A percentile compares a stretch with the other conserved stretches of the same genome.
Evolutionary conservation across 1,139 yeast genomes (phyloP).

Genomic region (Pichia inconspicua): DNA sequence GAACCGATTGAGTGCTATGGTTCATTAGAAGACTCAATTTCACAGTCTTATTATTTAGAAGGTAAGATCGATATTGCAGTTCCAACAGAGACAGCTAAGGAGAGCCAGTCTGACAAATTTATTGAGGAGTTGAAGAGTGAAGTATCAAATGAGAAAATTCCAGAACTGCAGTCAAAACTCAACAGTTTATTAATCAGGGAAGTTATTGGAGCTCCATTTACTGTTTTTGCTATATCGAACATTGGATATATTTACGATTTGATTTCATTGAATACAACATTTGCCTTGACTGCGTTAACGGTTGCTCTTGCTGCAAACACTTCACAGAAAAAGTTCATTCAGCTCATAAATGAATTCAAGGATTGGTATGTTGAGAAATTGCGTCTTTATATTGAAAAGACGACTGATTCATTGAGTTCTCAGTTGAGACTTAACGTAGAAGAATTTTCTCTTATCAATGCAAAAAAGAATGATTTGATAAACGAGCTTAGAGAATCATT

Average conservation of each 20-base stretch:
- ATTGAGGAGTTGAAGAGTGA: slow-evolving; percentile 17
- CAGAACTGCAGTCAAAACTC: slow-evolving; percentile 23
- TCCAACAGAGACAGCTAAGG: slow-evolving; percentile 6
- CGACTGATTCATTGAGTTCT: slow-evolving; percentile 15
- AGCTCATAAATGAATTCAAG: slow-evolving; percentile 19
- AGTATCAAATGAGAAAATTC: slow-evolving; percentile 21
- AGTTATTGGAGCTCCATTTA: slow-evolving; percentile 23
- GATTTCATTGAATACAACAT: slow-evolving; percentile 24
- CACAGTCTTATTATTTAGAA: slow-evolving; percentile 24
- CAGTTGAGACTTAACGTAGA: slow-evolving; percentile 16
- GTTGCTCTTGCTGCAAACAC: slow-evolving; percentile 24
- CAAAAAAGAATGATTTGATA: slow-evolving; percentile 4
- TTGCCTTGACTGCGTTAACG: slow-evolving; percentile 25
- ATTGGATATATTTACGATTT: slow-evolving; percentile 25
- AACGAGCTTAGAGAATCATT: not conserved
- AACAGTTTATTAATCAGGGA: slow-evolving; percentile 21
- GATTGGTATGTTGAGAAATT: slow-evolving; percentile 24
- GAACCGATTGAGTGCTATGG: slow-evolving; percentile 24
- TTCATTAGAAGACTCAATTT: slow-evolving; percentile 20
- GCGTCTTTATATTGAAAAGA: slow-evolving; percentile 23
- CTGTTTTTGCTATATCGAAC: slow-evolving; percentile 21
- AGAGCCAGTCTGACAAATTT: slow-evolving; percentile 12
- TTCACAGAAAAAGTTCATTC: slow-evolving; percentile 20
- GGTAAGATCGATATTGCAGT: slow-evolving; percentile 26
- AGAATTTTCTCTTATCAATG: slow-evolving; percentile 11